These are phyloP conservation scores for Chlorella sp. DNA, from an alignment of 139 green algal genomes.

Conservation along the genomic window DNA sequence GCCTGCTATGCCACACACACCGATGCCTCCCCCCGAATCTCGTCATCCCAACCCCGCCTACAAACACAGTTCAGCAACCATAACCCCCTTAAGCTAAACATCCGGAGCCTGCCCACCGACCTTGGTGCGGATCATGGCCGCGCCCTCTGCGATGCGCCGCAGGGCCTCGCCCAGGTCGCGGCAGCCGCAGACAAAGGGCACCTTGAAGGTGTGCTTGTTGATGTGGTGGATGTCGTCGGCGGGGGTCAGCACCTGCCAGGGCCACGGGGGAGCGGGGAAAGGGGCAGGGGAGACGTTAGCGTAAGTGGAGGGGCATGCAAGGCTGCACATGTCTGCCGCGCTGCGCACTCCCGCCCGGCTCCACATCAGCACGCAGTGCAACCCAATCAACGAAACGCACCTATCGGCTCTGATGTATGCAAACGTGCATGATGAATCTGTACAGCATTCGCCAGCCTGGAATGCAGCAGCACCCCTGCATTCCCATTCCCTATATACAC, in stretches of 20 bases:
- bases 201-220: constrained; percentile 99
- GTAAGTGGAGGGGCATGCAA: neutral
- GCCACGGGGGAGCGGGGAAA: neutral
- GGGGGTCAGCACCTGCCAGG: constrained; percentile 91
- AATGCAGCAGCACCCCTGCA: no score
- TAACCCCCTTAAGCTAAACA: no score
- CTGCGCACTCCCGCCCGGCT: neutral
- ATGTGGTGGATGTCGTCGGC: constrained; percentile 99
- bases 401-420: constrained; percentile 98
- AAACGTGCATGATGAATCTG: no score
- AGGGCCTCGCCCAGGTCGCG: constrained; percentile 98
- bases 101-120: constrained; percentile 37
- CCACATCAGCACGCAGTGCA: neutral
- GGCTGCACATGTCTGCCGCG: neutral
- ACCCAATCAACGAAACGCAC: neutral
- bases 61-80: no score
- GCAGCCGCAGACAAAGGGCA: constrained; percentile 99
- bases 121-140: constrained; percentile 99
- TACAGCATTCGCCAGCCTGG: no score
- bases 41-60: no score
- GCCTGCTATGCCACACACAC: constrained; percentile 95
- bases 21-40: no score
- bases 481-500: no score
- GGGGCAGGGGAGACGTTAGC: neutral
- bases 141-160: constrained; percentile 95